These are phyloP conservation scores for Elongisporangium senticosum DNA, from an alignment of 352 stramenopile genomes.

Conservation along the genomic window DNA sequence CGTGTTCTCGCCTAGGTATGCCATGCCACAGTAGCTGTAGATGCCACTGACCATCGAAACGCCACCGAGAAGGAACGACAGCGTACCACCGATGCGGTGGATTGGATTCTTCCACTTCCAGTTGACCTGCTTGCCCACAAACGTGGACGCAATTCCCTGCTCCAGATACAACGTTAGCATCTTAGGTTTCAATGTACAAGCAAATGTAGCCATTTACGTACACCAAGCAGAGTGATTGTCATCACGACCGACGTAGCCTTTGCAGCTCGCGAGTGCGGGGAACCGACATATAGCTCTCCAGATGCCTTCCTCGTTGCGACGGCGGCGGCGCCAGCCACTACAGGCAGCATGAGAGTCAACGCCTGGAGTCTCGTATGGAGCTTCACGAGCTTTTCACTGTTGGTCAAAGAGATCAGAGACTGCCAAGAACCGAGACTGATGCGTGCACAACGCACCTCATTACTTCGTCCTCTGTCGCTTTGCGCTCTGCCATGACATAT, in stretches of 20 bases:
- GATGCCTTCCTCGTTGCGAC: slow-evolving; percentile 24
- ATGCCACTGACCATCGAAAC: slow-evolving; percentile 41
- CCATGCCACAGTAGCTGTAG: slow-evolving; percentile 49
- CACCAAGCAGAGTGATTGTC: slow-evolving; percentile 48
- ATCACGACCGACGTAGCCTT: slow-evolving; percentile 37
- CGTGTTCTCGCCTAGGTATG: slow-evolving; percentile 35
- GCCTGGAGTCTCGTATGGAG: slow-evolving; percentile 50
- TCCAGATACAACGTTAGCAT: too few species aligned
- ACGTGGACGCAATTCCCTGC: slow-evolving; percentile 51
- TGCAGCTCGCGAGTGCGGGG: slow-evolving; percentile 48
- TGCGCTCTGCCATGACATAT: slow-evolving; percentile 51
- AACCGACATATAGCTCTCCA: slow-evolving; percentile 31
- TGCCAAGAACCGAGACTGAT: background rate
- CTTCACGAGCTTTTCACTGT: slow-evolving; percentile 47
- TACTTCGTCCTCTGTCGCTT: slow-evolving; percentile 26
- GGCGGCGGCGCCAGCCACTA: slow-evolving; percentile 22
- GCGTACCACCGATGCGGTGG: slow-evolving; percentile 45
- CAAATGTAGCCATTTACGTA: too few species aligned
- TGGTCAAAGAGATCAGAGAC: slow-evolving; percentile 6
- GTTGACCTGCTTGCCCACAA: slow-evolving; percentile 36
- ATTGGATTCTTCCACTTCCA: slow-evolving; percentile 75
- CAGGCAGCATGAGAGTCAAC: slow-evolving; percentile 28
- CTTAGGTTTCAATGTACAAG: too few species aligned
- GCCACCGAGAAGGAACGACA: slow-evolving; percentile 48
- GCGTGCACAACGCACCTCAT: slow-evolving; percentile 23